A percentile compares a stretch with the other conserved stretches of the same genome.
phyloP scores from a whole-genome alignment of 495 filamentous ascomycete species.

The Penicillium ochrochloron region DNA sequence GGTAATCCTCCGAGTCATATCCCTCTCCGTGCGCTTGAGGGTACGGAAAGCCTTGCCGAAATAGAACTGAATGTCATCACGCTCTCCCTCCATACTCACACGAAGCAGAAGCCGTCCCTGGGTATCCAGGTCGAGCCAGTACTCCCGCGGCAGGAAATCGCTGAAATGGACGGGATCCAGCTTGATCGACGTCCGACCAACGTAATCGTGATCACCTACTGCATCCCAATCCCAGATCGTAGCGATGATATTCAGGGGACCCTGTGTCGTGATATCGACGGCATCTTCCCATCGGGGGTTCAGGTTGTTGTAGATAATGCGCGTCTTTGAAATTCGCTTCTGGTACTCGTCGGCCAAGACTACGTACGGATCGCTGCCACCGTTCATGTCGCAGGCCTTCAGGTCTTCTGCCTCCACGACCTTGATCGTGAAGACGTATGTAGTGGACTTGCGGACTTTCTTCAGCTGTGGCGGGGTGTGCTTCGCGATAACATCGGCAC shows the following conservation, averaged over 20 bases:
- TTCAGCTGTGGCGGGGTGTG: conserved; percentile 61
- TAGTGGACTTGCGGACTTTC: conserved; percentile 65
- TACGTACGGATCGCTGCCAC: conserved; percentile 94
- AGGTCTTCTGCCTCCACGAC: conserved; percentile 98
- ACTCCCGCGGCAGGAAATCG: conserved; percentile 92
- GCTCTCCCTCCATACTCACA: conserved; percentile 97
- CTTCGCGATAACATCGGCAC: conserved; percentile 77
- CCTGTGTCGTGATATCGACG: conserved; percentile 91
- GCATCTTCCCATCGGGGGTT: conserved; percentile 98
- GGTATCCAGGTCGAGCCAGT: conserved; percentile 97
- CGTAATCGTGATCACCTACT: conserved; percentile 96
- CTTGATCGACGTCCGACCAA: conserved; percentile 92
- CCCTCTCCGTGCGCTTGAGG: conserved; percentile 90
- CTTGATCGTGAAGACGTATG: conserved; percentile 98
- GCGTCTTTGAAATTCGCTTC: conserved; percentile 94
- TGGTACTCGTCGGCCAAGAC: conserved; percentile 97
- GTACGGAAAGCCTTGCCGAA: conserved; percentile 97
- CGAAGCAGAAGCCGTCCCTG: conserved; percentile 88
- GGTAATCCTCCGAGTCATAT: conserved; percentile 98
- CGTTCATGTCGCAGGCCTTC: conserved; percentile 95
- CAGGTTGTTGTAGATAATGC: conserved; percentile 86
- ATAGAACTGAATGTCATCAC: conserved; percentile 98
- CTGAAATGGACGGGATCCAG: conserved; percentile 93
- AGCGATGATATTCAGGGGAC: conserved; percentile 90
- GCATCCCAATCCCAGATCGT: conserved; percentile 99